Percentiles rank a stretch among this genome's conserved stretches.
Conservation (phyloP, 192 early-diverging fungal genomes). For the Endogone sp. region DNA sequence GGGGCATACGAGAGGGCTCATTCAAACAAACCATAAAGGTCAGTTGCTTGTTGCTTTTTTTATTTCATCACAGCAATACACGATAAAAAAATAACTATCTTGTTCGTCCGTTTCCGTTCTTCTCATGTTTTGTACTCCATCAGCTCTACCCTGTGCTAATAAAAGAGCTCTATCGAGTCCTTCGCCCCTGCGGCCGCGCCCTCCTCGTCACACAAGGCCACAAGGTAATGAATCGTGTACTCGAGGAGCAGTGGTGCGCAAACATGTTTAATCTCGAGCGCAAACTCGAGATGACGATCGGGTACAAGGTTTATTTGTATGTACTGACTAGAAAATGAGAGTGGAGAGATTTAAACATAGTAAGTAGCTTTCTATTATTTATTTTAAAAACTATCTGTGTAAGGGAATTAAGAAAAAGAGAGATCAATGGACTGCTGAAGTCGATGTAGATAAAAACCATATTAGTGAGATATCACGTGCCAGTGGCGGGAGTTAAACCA, state of each 20-base stretch:
- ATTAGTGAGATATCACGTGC: no score
- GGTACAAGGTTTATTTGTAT: slow-evolving; percentile 22
- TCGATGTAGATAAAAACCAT: no score
- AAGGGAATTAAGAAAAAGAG: no score
- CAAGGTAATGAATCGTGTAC: slow-evolving; percentile 34
- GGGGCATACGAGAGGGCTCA: slow-evolving; percentile 24
- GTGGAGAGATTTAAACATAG: no score
- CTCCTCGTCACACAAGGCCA: slow-evolving; percentile 39
- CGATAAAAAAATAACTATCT: not conserved
- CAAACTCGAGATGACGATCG: slow-evolving; percentile 13
- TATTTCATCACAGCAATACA: not conserved
- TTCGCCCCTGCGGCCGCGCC: slow-evolving; percentile 30
- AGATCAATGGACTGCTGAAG: no score
- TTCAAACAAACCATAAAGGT: slow-evolving; percentile 19
- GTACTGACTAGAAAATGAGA: slow-evolving; percentile 8
- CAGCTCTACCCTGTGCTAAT: slow-evolving; percentile 42
- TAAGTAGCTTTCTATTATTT: no score
- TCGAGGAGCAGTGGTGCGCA: slow-evolving; percentile 24
- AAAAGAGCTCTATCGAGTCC: slow-evolving; percentile 24
- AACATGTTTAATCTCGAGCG: slow-evolving; percentile 11
- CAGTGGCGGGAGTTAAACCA: no score
- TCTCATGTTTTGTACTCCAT: no score
- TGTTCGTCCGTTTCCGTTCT: no score
- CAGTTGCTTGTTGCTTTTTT: not conserved
- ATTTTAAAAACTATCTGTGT: no score